Evolutionary conservation across 2,329 filamentous ascomycete genomes (phyloP).

Genomic region (Alternaria viburni): DNA sequence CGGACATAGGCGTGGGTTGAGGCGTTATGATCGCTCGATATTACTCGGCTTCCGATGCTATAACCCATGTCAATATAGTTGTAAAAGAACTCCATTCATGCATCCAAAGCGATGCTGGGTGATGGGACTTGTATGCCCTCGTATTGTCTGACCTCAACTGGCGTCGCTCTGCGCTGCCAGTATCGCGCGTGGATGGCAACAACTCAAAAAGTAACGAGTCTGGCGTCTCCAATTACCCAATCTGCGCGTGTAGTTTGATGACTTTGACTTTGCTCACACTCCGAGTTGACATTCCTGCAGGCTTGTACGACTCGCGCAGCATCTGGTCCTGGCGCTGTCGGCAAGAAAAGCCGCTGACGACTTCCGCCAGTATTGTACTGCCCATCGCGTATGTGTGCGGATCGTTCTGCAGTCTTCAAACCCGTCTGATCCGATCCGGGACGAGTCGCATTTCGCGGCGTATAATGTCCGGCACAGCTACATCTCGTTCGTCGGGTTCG

Average conservation of each 20-base stretch:
- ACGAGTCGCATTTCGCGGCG: constrained; percentile 36
- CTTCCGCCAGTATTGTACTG: constrained; percentile 50
- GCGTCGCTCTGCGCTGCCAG: neutral
- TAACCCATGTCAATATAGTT: neutral
- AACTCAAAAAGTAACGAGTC: constrained; percentile 7
- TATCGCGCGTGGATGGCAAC: constrained; percentile 7
- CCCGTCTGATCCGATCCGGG: constrained; percentile 46
- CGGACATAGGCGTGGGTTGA: neutral
- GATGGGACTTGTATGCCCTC: neutral
- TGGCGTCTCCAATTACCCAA: constrained; percentile 39
- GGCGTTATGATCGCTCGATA: neutral
- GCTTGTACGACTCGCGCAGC: constrained; percentile 39
- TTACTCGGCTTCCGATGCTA: neutral
- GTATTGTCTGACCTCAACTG: neutral
- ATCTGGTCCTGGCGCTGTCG: constrained; percentile 41
- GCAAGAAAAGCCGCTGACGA: constrained; percentile 49
- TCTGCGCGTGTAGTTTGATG: constrained; percentile 30
- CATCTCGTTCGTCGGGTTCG: constrained; percentile 13
- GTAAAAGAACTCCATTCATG: neutral
- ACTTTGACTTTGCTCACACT: constrained; percentile 37
- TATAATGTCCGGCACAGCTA: constrained; percentile 23
- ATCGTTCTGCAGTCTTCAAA: constrained; percentile 49
- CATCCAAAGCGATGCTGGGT: neutral
- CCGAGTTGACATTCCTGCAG: constrained; percentile 36
- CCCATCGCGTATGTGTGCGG: constrained; percentile 42